Conservation (phyloP, 352 stramenopile genomes). For the Phytophthora europaea region DNA sequence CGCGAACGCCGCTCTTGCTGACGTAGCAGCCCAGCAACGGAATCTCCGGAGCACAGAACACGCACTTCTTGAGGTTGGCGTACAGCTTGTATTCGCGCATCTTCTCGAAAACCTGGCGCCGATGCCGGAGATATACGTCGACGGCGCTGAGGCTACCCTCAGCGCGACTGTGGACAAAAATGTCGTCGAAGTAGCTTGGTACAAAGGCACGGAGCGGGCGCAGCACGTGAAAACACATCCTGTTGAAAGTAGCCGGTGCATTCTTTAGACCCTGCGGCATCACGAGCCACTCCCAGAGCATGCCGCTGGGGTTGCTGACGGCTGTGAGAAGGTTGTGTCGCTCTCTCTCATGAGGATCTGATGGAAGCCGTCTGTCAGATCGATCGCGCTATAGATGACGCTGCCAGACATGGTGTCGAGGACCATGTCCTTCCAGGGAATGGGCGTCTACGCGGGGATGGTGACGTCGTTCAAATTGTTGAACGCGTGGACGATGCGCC, state of each 20-base stretch:
- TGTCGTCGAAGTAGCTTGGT: too few relatives aligned
- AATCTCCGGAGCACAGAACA: slow-evolving; percentile 36
- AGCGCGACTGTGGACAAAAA: too few relatives aligned
- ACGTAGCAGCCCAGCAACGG: slow-evolving; percentile 19
- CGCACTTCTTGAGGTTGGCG: slow-evolving; percentile 37
- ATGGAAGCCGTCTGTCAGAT: slow-evolving; percentile 23
- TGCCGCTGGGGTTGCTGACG: slow-evolving; percentile 32
- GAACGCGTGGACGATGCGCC: too few relatives aligned
- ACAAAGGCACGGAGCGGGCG: too few relatives aligned
- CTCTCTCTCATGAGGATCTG: slow-evolving; percentile 24
- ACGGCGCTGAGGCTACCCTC: too few relatives aligned
- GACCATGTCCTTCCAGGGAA: slow-evolving; percentile 2
- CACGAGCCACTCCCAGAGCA: slow-evolving; percentile 44
- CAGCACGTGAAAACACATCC: too few relatives aligned
- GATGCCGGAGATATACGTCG: too few relatives aligned
- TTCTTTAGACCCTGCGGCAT: too few relatives aligned
- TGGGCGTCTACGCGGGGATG: too few relatives aligned
- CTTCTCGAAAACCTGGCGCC: too few relatives aligned
- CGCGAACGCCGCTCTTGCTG: slow-evolving; percentile 2
- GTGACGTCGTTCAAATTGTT: too few relatives aligned
- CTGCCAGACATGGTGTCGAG: neutral
- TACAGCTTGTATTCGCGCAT: slow-evolving; percentile 28
- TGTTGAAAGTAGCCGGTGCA: too few relatives aligned
- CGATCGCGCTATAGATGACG: slow-evolving; percentile 8
- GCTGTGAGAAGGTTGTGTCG: slow-evolving; percentile 39